Evolutionary conservation across 1,139 yeast genomes (phyloP).

Genomic region (Hanseniaspora sp.): DNA sequence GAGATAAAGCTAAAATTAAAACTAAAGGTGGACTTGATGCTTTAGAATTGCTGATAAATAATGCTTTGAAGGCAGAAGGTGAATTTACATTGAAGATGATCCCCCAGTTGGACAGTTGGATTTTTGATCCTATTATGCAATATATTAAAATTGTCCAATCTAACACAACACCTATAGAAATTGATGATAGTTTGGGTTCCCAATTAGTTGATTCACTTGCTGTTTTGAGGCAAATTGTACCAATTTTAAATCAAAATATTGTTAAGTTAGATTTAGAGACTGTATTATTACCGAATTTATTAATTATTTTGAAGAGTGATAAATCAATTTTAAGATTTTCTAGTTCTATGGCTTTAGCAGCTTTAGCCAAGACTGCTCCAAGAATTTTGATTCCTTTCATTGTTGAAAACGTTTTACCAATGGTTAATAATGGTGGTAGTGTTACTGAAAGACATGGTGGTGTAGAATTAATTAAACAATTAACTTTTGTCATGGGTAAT

Average conservation of each 20-base stretch:
- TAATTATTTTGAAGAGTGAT: constrained; percentile 55
- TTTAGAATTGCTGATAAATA: constrained; percentile 43
- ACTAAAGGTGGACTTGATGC: constrained; percentile 74
- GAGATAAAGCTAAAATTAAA: constrained; percentile 65
- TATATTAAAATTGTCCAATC: constrained; percentile 30
- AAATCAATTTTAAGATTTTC: constrained; percentile 80
- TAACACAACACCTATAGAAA: constrained; percentile 25
- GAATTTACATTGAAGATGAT: constrained; percentile 30
- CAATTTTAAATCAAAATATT: constrained; percentile 39
- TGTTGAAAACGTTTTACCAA: constrained; percentile 68
- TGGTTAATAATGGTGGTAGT: constrained; percentile 69
- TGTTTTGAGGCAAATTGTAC: constrained; percentile 62
- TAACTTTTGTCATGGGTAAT: constrained; percentile 76
- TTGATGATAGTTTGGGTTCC: constrained; percentile 50
- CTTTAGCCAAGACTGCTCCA: constrained; percentile 65
- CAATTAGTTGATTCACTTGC: constrained; percentile 79
- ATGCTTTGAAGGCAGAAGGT: constrained; percentile 36
- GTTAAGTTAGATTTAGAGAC: constrained; percentile 39
- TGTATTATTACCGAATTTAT: constrained; percentile 36
- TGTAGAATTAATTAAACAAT: constrained; percentile 78
- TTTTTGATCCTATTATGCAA: constrained; percentile 53
- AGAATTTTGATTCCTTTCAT: constrained; percentile 64
- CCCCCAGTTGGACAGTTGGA: constrained; percentile 56
- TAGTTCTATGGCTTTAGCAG: constrained; percentile 81
- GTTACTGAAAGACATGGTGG: constrained; percentile 84